These are phyloP conservation scores for Dryadomyces quercus-mongolicae DNA, from an alignment of 2,329 filamentous ascomycete species.

Conservation along the genomic window DNA sequence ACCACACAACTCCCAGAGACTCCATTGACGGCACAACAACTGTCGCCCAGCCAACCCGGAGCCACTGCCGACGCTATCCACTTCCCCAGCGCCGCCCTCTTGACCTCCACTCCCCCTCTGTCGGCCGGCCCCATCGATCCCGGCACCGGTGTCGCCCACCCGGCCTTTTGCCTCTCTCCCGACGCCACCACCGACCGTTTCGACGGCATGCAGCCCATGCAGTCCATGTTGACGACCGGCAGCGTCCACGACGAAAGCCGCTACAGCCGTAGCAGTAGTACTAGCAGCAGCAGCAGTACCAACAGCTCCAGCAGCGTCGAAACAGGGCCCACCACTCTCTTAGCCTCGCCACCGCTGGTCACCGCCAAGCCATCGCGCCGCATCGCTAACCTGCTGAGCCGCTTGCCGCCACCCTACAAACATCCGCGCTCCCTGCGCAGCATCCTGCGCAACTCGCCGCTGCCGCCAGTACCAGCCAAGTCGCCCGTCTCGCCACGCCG, in stretches of 20 bases:
- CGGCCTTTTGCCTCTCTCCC: slow-evolving; percentile 32
- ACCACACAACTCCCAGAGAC: slow-evolving; percentile 37
- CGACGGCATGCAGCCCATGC: neutral
- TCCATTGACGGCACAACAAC: slow-evolving; percentile 36
- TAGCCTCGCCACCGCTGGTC: neutral
- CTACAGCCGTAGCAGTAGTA: neutral
- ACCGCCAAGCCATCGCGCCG: slow-evolving; percentile 11
- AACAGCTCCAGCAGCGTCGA: neutral
- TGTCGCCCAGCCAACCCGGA: slow-evolving; percentile 33
- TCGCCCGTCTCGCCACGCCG: slow-evolving; percentile 41
- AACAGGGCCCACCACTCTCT: no score
- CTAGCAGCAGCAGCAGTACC: neutral
- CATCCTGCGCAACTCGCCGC: slow-evolving; percentile 54
- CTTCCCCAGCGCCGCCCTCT: slow-evolving; percentile 34
- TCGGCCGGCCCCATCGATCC: slow-evolving; percentile 40
- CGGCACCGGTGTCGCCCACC: slow-evolving; percentile 11
- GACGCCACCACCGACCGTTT: slow-evolving; percentile 7
- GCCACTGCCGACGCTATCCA: slow-evolving; percentile 27
- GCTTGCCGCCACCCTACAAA: slow-evolving; percentile 36
- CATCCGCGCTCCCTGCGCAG: slow-evolving; percentile 48
- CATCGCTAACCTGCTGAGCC: slow-evolving; percentile 17
- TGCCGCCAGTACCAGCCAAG: slow-evolving; percentile 38
- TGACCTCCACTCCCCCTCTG: slow-evolving; percentile 47
- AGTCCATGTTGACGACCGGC: no score
- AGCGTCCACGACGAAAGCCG: neutral